Evolutionary conservation across 768 basidiomycete species (phyloP).

Genomic region (Tulasnella sp.): DNA sequence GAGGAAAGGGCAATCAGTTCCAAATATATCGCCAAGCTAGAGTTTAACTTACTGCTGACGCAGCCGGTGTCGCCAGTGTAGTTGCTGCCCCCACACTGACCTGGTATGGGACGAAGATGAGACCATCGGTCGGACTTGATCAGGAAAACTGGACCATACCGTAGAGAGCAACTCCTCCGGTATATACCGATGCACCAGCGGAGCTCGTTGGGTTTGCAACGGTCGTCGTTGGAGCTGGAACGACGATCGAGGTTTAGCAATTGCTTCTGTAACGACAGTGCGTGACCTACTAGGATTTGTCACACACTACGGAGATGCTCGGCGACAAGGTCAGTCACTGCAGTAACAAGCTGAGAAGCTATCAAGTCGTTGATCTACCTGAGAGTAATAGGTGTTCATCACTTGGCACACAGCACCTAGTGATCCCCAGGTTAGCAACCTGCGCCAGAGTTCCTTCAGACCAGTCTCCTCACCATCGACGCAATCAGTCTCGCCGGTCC

Average conservation of each 20-base stretch:
- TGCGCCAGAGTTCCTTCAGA: neutral
- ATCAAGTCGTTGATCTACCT: neutral
- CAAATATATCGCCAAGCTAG: too few relatives aligned
- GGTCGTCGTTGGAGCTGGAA: neutral
- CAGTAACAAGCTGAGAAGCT: neutral
- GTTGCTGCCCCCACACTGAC: neutral
- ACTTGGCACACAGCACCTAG: neutral
- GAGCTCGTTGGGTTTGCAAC: neutral
- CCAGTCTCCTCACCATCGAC: neutral
- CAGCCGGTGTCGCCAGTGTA: neutral
- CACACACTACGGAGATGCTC: neutral
- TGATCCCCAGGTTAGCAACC: neutral
- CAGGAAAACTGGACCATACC: neutral
- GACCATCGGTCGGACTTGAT: neutral
- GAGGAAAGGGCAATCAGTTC: neutral
- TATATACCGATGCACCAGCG: neutral
- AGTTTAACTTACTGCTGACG: neutral
- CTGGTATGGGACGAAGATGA: neutral
- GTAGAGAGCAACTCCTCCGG: neutral
- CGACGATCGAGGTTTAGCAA: neutral
- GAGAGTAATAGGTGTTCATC: neutral
- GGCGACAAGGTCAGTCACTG: neutral
- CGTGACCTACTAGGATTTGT: neutral
- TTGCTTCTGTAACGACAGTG: neutral
- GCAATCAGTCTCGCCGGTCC: neutral